Evolutionary conservation across 2,329 filamentous ascomycete genomes (phyloP).

Genomic region (Calonectria henricotiae): DNA sequence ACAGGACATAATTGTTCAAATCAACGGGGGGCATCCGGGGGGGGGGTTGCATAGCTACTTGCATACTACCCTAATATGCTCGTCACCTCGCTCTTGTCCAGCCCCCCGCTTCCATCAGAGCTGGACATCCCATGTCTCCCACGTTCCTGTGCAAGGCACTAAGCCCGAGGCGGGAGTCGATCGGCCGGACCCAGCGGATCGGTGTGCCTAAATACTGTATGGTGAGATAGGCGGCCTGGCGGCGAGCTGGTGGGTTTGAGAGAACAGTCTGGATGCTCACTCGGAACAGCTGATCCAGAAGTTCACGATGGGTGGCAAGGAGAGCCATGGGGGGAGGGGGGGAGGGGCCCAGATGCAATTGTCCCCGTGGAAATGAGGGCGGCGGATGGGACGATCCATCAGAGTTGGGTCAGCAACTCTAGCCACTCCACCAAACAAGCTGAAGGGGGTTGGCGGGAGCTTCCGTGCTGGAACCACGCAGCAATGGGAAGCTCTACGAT

Average conservation of each 20-base stretch:
- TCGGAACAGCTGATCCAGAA: background rate
- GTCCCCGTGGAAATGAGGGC: background rate
- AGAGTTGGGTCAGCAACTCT: conserved; percentile 18
- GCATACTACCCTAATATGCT: conserved; percentile 2
- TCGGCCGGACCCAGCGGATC: conserved; percentile 36
- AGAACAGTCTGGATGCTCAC: background rate
- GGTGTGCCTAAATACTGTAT: conserved; percentile 17
- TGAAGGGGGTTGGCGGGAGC: conserved; percentile 30
- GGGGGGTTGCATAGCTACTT: background rate
- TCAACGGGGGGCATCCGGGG: background rate
- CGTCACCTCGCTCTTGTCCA: conserved; percentile 17
- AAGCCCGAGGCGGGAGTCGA: conserved; percentile 37
- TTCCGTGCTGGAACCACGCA: conserved; percentile 9
- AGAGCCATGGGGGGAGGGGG: background rate
- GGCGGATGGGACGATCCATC: conserved; percentile 8
- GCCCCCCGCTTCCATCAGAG: conserved; percentile 11
- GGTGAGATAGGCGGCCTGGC: conserved; percentile 12
- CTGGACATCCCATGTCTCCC: conserved; percentile 31
- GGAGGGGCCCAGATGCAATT: background rate
- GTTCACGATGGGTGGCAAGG: background rate
- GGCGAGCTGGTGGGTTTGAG: conserved; percentile 19
- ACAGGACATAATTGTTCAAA: conserved; percentile 4
- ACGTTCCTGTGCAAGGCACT: conserved; percentile 34
- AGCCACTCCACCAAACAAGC: conserved; percentile 24
- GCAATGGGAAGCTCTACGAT: conserved; percentile 23